These are phyloP conservation scores for Sporothrix euskadiensis DNA, from an alignment of 2,329 filamentous ascomycete species.

Conservation along the genomic window DNA sequence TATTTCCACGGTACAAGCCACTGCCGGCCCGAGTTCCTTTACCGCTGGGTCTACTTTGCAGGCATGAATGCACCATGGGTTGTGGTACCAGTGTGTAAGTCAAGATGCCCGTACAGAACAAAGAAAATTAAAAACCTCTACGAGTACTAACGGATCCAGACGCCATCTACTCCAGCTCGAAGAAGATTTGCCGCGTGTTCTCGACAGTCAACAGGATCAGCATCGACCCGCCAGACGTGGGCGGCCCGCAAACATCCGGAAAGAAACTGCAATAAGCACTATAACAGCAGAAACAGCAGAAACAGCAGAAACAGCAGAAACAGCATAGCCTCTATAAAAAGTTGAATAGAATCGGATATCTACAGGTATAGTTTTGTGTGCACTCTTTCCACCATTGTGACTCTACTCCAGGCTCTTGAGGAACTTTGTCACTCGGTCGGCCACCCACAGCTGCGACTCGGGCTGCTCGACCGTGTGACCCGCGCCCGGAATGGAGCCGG, in stretches of 20 bases:
- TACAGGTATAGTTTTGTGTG: not conserved
- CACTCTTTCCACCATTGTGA: not conserved
- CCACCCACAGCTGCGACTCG: constrained; percentile 53
- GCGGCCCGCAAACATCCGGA: not conserved
- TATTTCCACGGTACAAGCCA: constrained; percentile 49
- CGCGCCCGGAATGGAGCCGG: constrained; percentile 55
- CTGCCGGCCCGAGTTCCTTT: constrained; percentile 60
- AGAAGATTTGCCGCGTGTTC: not conserved
- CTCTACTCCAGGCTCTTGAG: constrained; percentile 38
- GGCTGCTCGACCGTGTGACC: constrained; percentile 52
- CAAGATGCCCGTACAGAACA: too few relatives aligned
- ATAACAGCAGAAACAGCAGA: too few relatives aligned
- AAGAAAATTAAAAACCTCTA: not conserved
- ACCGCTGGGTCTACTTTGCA: constrained; percentile 65
- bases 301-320: too few relatives aligned
- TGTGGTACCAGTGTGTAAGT: constrained; percentile 56
- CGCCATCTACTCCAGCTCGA: not conserved
- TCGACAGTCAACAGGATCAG: not conserved
- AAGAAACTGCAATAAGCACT: constrained; percentile 1
- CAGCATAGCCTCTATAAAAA: too few relatives aligned
- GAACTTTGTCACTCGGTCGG: constrained; percentile 50
- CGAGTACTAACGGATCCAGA: not conserved
- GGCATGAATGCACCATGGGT: constrained; percentile 63
- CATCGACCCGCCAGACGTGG: not conserved
- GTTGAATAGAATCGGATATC: not conserved